Conservation (phyloP, 208 protist genomes). For the Tritrichomonas musculus region DNA sequence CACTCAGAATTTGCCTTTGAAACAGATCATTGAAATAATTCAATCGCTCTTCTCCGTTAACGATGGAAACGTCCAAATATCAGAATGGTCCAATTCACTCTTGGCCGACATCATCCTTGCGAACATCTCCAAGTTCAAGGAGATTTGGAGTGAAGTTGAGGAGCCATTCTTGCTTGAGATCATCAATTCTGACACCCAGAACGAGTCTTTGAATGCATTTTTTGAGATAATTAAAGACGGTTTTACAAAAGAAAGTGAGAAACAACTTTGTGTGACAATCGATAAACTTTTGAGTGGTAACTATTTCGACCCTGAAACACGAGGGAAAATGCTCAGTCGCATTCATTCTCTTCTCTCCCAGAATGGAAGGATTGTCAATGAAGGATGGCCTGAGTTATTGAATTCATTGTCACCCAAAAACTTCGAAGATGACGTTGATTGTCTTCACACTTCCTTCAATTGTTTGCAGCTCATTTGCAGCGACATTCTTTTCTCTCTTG, state of each 20-base stretch:
- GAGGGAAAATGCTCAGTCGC: not conserved
- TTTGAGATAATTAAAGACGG: not conserved
- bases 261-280: not conserved
- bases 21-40: not conserved
- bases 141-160: not conserved
- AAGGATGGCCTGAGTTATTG: not conserved
- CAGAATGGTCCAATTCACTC: not conserved
- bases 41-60: not conserved
- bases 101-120: not conserved
- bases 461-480: constrained; percentile 3
- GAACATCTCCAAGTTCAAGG: not conserved
- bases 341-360: not conserved
- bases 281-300: not conserved
- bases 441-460: not conserved
- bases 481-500: not conserved
- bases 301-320: not conserved
- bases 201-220: not conserved
- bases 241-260: not conserved
- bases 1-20: not conserved
- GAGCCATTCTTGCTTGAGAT: not conserved
- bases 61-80: too few species aligned
- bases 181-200: not conserved
- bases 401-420: not conserved
- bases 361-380: not conserved
- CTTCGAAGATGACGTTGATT: not conserved